Base-by-base conservation (phyloP, 1,284 basidiomycete species). In the Cutaneotrichosporon spelunceum region DNA sequence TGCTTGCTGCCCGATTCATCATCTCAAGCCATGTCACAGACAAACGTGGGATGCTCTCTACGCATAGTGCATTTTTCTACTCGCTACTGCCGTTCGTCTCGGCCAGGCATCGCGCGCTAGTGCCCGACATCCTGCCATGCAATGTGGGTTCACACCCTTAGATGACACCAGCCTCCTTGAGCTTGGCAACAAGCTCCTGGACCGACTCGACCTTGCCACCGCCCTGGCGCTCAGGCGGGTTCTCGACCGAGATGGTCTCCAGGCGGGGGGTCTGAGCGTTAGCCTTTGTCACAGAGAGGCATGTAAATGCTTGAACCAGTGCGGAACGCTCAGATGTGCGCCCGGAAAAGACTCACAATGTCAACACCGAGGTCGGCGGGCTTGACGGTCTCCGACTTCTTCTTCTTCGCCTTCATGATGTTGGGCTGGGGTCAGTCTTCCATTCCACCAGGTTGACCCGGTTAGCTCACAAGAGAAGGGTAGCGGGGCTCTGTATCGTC, bases 361-460 rank as follows among this genome's bases (percentile, higher is more conserved):
- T 79, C 78, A 21, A 79, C 66, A n/a, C 88, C 87, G 16, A 98
- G 87, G 70, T 95, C 92, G 53, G 84, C 82, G 10, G 91, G 83
- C 34, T 86, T 86, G 65, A 93, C 72, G 74, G 91, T 94, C 81
- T 94, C 88, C 56, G 98, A 82, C 26, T 90, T 89, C 82, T 99
- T 99, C 86, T 98, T 99, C 85, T 98, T 99, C 26, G 95, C 95
- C 82, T 95, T 95, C 91, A 95, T 96, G 79, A 95, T 95, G 74
- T 93, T 95, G 19, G 93, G 93, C 76, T 77, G 66, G 4, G 19
- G 26, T 58, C 39, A 53, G 59, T 57, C 53, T 67, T 59, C 57
- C n/a, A 23, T 14, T 19, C 10, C 13, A 21, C 24, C 10, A 5
- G 4, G 21, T 36, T 10, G 10, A 16, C 3, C 4, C 14, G 4